Conservation (phyloP, 345 rosid genomes). For the Adansonia digitata region DNA sequence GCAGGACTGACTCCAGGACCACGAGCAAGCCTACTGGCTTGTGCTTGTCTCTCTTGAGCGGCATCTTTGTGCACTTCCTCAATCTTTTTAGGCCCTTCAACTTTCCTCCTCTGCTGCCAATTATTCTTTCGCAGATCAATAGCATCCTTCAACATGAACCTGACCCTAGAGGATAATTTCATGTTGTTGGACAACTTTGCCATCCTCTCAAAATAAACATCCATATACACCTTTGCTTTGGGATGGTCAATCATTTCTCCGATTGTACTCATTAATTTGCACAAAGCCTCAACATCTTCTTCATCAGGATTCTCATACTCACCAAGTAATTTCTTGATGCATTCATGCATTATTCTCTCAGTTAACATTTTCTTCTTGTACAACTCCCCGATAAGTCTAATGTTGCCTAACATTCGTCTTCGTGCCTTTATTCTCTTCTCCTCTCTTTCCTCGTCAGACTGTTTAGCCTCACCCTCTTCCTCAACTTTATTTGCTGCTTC, state of each 20-base stretch:
- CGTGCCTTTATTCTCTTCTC: slow-evolving; percentile 84
- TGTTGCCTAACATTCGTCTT: slow-evolving; percentile 91
- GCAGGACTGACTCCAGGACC: slow-evolving; percentile 55
- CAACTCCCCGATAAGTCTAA: slow-evolving; percentile 93
- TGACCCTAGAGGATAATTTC: slow-evolving; percentile 76
- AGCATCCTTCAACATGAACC: slow-evolving; percentile 88
- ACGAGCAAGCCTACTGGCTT: slow-evolving; percentile 63
- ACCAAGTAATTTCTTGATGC: slow-evolving; percentile 73
- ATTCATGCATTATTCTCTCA: slow-evolving; percentile 87
- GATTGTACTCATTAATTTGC: slow-evolving; percentile 92
- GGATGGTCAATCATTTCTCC: slow-evolving; percentile 86
- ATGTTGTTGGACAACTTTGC: slow-evolving; percentile 53
- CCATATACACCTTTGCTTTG: slow-evolving; percentile 62
- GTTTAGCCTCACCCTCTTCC: slow-evolving; percentile 74
- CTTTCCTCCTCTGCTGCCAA: slow-evolving; percentile 98
- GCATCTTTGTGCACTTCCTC: slow-evolving; percentile 99
- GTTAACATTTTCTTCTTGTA: slow-evolving; percentile 91
- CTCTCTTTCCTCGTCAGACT: slow-evolving; percentile 75
- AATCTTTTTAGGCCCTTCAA: slow-evolving; percentile 98
- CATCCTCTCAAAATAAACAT: slow-evolving; percentile 78
- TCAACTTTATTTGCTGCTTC: slow-evolving; percentile 87
- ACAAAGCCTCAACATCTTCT: slow-evolving; percentile 92
- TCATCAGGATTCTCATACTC: slow-evolving; percentile 74
- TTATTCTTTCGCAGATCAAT: slow-evolving; percentile 86
- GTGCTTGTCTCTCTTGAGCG: slow-evolving; percentile 91